A percentile compares a stretch with the other conserved stretches of the same genome.
Evolutionary conservation across 345 rosid genomes (phyloP).

Genomic region (Adansonia digitata): DNA sequence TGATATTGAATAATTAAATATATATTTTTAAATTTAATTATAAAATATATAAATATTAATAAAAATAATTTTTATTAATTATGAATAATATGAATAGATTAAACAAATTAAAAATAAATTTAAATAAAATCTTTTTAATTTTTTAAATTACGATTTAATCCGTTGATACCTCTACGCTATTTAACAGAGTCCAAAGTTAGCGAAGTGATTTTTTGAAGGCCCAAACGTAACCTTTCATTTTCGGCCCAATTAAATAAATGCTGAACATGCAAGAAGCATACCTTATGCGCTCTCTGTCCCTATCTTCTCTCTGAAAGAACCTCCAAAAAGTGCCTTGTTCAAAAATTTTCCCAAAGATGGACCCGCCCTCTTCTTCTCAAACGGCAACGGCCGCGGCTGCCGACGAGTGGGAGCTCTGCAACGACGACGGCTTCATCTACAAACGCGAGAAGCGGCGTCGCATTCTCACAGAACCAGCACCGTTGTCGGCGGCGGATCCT

Average conservation of each 20-base stretch:
- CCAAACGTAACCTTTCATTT: too few species aligned
- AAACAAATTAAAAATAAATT: too few species aligned
- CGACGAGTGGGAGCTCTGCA: slow-evolving; percentile 69
- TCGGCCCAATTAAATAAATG: neutral
- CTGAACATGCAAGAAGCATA: neutral
- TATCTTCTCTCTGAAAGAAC: neutral
- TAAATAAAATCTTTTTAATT: too few species aligned
- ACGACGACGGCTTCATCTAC: slow-evolving; percentile 78
- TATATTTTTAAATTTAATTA: too few species aligned
- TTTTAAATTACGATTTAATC: too few species aligned
- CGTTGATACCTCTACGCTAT: too few species aligned
- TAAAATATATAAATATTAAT: too few species aligned
- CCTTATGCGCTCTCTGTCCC: neutral
- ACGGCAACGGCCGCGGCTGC: neutral
- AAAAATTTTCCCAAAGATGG: neutral
- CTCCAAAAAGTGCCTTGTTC: neutral
- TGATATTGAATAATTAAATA: too few species aligned
- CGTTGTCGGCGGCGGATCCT: slow-evolving; percentile 29
- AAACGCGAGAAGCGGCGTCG: slow-evolving; percentile 52
- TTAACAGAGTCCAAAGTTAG: too few species aligned
- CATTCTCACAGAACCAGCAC: slow-evolving; percentile 19
- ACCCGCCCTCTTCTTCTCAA: neutral
- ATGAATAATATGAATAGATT: too few species aligned
- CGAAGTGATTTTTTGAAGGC: too few species aligned
- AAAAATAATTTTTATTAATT: too few species aligned